Evolutionary conservation across 108 stramenopile species (phyloP).

Genomic region (Chaetoceros tenuissimus): DNA sequence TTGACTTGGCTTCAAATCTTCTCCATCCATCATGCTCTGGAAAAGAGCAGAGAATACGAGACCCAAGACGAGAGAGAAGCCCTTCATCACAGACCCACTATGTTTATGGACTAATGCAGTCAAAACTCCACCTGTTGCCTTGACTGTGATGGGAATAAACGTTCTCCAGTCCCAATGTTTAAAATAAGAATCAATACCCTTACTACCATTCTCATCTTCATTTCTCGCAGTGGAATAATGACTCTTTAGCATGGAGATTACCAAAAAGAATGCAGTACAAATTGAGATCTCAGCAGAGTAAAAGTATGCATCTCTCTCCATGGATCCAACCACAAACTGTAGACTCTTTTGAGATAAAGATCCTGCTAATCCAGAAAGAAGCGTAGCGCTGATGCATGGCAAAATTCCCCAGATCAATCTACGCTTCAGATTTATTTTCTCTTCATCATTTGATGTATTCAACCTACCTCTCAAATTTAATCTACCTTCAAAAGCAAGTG

Average conservation of each 20-base stretch:
- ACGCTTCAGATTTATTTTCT: neutral
- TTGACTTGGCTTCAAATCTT: conserved; percentile 35
- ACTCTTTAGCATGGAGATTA: conserved; percentile 32
- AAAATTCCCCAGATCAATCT: conserved; percentile 34
- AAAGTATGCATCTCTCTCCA: conserved; percentile 62
- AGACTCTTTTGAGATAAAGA: conserved; percentile 82
- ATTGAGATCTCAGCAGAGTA: conserved; percentile 71
- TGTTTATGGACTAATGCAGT: conserved; percentile 75
- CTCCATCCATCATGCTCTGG: conserved; percentile 39
- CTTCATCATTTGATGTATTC: conserved; percentile 1
- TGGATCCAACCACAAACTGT: conserved; percentile 39
- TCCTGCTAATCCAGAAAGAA: conserved; percentile 77
- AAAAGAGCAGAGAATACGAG: conserved; percentile 39
- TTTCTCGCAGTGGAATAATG: conserved; percentile 17
- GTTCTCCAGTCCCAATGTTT: conserved; percentile 29
- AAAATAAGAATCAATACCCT: conserved; percentile 13
- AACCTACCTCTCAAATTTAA: conserved; percentile 13
- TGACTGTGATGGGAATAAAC: conserved; percentile 34
- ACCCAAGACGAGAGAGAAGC: conserved; percentile 61
- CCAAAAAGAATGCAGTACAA: conserved; percentile 35
- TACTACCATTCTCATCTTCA: neutral
- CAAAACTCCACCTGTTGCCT: conserved; percentile 72
- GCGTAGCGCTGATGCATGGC: conserved; percentile 58
- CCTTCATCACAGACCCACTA: conserved; percentile 63
- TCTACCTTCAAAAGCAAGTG: conserved; percentile 57